A percentile compares a stretch with the other conserved stretches of the same genome.
Evolutionary conservation across 2,329 filamentous ascomycete genomes (phyloP).

Genomic region (Allantophomopsis cytisporea): DNA sequence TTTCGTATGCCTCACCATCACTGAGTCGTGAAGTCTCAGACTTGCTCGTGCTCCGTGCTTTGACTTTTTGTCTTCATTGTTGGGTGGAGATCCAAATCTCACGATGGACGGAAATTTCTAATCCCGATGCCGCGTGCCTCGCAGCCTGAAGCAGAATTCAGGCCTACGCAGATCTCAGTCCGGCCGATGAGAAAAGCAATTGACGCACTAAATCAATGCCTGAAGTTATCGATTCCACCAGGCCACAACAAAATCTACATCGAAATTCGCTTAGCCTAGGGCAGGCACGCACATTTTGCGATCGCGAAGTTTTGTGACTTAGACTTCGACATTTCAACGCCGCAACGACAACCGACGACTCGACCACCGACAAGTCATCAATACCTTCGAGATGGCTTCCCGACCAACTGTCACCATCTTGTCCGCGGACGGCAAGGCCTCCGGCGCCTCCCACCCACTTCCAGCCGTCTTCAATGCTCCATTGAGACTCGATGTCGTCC

Average conservation of each 20-base stretch:
- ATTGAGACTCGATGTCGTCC: constrained; percentile 98
- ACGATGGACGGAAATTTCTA: too few species aligned
- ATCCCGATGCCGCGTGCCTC: too few species aligned
- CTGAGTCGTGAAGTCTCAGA: too few species aligned
- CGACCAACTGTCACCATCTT: constrained; percentile 97
- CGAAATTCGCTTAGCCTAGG: constrained; percentile 1
- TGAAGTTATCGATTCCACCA: neutral
- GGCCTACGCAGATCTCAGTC: too few species aligned
- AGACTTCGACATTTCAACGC: neutral
- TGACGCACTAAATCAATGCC: too few species aligned
- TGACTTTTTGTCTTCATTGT: too few species aligned
- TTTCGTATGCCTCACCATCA: too few species aligned
- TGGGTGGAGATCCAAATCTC: too few species aligned
- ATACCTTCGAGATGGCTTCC: constrained; percentile 56
- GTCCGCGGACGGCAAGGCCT: constrained; percentile 87
- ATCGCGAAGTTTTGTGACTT: neutral
- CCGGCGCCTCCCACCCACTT: constrained; percentile 79
- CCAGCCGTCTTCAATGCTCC: constrained; percentile 89
- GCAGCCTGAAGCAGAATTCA: too few species aligned
- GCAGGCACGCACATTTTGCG: constrained; percentile 1
- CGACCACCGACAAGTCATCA: constrained; percentile 14
- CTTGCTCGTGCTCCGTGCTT: too few species aligned
- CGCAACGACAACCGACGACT: constrained; percentile 11
- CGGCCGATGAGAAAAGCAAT: too few species aligned
- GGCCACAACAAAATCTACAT: neutral